Evolutionary conservation across 2,329 filamentous ascomycete species (phyloP).

Genomic region (Calonectria henricotiae): DNA sequence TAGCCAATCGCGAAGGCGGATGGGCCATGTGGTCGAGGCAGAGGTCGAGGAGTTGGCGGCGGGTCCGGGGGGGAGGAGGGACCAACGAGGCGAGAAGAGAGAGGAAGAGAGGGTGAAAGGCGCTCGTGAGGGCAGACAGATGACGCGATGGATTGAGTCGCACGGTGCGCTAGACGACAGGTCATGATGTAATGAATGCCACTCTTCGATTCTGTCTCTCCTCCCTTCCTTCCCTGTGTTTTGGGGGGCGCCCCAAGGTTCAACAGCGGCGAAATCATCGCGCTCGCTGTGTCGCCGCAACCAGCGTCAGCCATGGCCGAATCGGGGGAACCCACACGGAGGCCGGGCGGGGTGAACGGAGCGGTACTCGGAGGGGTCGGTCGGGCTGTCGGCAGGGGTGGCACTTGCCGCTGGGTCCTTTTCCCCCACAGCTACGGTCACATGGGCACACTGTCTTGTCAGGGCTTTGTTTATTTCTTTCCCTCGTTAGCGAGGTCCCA

Average conservation of each 20-base stretch:
- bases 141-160: constrained; percentile 24
- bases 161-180: constrained; percentile 1
- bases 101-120: not conserved
- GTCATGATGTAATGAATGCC: constrained; percentile 24
- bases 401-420: not conserved
- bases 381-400: constrained; percentile 13
- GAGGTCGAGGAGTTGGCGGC: constrained; percentile 43
- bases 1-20: constrained; percentile 46
- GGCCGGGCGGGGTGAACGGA: constrained; percentile 32
- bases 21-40: constrained; percentile 49
- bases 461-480: not conserved
- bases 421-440: not conserved
- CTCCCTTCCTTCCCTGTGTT: not conserved
- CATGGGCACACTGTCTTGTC: constrained; percentile 4
- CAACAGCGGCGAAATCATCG: not conserved
- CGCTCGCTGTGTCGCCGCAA: not conserved
- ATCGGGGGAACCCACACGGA: constrained; percentile 20
- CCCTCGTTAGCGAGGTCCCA: constrained; percentile 11
- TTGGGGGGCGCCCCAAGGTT: not conserved
- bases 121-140: constrained; percentile 15
- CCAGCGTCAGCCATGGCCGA: not conserved
- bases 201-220: not conserved
- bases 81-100: constrained; percentile 18
- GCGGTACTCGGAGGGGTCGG: constrained; percentile 25
- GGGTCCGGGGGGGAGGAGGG: constrained; percentile 16